A percentile compares a stretch with the other conserved stretches of the same genome.
Evolutionary conservation across 192 early-diverging fungal species (phyloP).

Genomic region (Linnemannia exigua): DNA sequence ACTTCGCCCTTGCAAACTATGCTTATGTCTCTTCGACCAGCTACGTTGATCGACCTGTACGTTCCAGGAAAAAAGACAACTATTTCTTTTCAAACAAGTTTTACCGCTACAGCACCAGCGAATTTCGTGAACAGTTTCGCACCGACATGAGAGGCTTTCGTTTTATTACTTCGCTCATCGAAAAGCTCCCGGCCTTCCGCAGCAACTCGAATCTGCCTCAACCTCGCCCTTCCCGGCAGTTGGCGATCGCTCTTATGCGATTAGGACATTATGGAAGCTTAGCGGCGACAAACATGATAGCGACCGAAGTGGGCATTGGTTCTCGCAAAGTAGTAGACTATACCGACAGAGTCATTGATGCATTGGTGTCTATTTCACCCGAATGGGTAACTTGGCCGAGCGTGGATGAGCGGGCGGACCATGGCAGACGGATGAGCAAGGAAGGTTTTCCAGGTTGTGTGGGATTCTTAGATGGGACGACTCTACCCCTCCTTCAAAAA

Average conservation of each 20-base stretch:
- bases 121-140: too few relatives aligned
- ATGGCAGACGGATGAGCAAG: background rate
- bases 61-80: too few relatives aligned
- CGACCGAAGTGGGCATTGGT: background rate
- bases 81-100: too few relatives aligned
- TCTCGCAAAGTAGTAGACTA: background rate
- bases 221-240: slow-evolving; percentile 15
- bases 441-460: slow-evolving; percentile 17
- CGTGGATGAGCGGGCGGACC: background rate
- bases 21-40: too few relatives aligned
- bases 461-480: slow-evolving; percentile 16
- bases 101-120: too few relatives aligned
- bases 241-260: background rate
- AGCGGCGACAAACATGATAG: background rate
- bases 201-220: too few relatives aligned
- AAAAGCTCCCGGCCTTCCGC: too few relatives aligned
- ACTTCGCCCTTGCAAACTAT: too few relatives aligned
- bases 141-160: too few relatives aligned
- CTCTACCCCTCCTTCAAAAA: background rate
- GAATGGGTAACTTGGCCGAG: slow-evolving; percentile 13
- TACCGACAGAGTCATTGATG: slow-evolving; percentile 1
- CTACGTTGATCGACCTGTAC: too few relatives aligned
- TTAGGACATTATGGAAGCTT: background rate
- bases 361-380: background rate
- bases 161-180: too few relatives aligned